Conservation (phyloP, 371 early-diverging fungal species). For the Mucor sp. region DNA sequence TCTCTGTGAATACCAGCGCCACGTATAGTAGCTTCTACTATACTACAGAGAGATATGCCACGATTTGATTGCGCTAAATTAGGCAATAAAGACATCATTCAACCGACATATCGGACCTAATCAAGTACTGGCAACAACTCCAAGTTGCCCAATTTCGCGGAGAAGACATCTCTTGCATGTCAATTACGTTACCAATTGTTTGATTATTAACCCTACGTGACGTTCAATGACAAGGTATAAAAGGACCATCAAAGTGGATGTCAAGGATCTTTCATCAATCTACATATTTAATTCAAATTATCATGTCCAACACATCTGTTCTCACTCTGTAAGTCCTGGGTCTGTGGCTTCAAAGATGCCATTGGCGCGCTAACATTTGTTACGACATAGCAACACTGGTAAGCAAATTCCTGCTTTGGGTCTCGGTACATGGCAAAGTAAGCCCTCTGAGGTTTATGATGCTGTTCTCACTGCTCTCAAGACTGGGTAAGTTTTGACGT, state of each 20-base stretch:
- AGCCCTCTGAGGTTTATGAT: conserved; percentile 44
- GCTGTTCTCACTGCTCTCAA: conserved; percentile 49
- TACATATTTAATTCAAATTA: neutral
- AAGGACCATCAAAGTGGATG: neutral
- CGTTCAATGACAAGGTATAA: neutral
- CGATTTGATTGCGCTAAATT: no score
- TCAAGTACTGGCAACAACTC: neutral
- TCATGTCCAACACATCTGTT: neutral
- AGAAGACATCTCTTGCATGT: neutral
- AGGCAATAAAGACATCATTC: no score
- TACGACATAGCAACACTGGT: conserved; percentile 28
- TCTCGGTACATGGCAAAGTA: conserved; percentile 48
- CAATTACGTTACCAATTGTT: neutral
- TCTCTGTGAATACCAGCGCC: no score
- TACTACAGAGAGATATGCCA: no score
- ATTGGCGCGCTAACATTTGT: neutral
- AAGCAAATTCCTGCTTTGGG: conserved; percentile 36
- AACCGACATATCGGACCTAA: neutral
- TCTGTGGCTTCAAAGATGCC: neutral
- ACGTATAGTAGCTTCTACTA: no score
- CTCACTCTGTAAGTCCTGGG: conserved; percentile 18
- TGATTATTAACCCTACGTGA: neutral
- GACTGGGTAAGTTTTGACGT: conserved; percentile 19
- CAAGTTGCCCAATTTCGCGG: neutral
- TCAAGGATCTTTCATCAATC: neutral